Evolutionary conservation across 1,284 basidiomycete genomes (phyloP), one percentile per base, ranked within the genome.

Genomic region (Kwoniella shivajii): DNA sequence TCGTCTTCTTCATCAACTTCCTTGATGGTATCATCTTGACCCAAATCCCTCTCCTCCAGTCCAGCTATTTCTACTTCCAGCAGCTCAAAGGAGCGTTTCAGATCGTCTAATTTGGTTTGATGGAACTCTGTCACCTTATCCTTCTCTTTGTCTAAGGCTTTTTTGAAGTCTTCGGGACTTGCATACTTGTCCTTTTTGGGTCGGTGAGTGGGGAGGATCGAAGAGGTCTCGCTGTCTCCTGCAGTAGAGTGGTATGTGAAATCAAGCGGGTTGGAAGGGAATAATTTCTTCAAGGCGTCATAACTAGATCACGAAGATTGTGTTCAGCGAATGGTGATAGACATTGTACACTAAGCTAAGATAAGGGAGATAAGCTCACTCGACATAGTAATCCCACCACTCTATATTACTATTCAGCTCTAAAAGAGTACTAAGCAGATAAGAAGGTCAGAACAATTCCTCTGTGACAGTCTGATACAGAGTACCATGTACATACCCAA

Each of bases 351-450:
- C 26, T 9, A 24, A 7, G 29, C 29, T 11, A 20, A 24, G 33
- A 31, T 10, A 26, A 51, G 37, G 30, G 37, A 24, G 16, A 39
- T 6, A 33, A 11, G 70, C 75, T 64, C 55, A 78, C 74, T 79
- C 77, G 60, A 98, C 88, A 73, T 97, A 97, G 63, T 93, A 86
- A 68, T 92, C 89, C 84, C 88, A 89, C 93, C 94, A 97, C 62
- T 97, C 93, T 1, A 92, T 84, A 38, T 94, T 90, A 22, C 90
- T 88, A 71, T 97, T 96, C 79, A 95, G 93, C 74, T 94, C 90
- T 61, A 96, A 83, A 14, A 91, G 88, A 44, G 84, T 84, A 48
- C 83, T 84, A 70, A 1, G n/a, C n/a, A n/a, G n/a, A 6, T 20
- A 33, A 33, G 7, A 14, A 41, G 27, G 26, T 54, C n/a, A 36